Evolutionary conservation across 2,329 filamentous ascomycete genomes (phyloP).

Genomic region (Hawksworthiomyces lignivorus): DNA sequence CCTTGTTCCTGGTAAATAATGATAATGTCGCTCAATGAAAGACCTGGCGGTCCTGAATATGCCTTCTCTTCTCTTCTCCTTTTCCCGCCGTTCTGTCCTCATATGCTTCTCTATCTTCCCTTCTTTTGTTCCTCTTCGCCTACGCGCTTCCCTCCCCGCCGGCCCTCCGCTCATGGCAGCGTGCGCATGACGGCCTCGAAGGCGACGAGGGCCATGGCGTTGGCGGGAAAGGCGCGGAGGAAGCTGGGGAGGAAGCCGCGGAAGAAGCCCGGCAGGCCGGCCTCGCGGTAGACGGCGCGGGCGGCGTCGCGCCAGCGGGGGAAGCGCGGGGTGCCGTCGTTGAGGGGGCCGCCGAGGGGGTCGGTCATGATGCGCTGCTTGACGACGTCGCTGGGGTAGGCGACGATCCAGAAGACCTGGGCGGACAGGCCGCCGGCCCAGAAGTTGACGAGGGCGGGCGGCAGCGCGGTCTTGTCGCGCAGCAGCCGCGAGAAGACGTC

Average conservation of each 20-base stretch:
- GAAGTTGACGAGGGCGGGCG: conserved; percentile 81
- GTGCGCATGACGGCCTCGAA: conserved; percentile 86
- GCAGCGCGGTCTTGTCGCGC: conserved; percentile 57
- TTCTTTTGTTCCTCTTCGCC: too few species aligned
- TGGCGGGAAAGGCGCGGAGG: conserved; percentile 86
- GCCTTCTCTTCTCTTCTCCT: too few species aligned
- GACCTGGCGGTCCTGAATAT: too few species aligned
- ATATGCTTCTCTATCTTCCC: too few species aligned
- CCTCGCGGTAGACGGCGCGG: conserved; percentile 64
- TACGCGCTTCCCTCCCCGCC: too few species aligned
- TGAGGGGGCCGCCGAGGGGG: conserved; percentile 62
- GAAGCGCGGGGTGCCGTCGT: conserved; percentile 62
- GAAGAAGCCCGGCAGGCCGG: conserved; percentile 77
- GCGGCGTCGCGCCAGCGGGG: conserved; percentile 74
- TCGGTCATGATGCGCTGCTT: conserved; percentile 99
- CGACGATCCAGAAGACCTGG: conserved; percentile 89
- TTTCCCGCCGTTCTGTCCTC: too few species aligned
- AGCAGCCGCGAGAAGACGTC: conserved; percentile 70
- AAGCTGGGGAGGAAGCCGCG: conserved; percentile 92
- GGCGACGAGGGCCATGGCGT: conserved; percentile 84
- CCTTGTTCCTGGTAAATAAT: too few species aligned
- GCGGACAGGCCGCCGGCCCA: conserved; percentile 93
- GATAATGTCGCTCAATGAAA: too few species aligned
- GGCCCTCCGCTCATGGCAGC: conserved; percentile 32
- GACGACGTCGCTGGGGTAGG: conserved; percentile 86